Base-by-base conservation (phyloP, 2,329 filamentous ascomycete species). In the Sphaerulina musiva region DNA sequence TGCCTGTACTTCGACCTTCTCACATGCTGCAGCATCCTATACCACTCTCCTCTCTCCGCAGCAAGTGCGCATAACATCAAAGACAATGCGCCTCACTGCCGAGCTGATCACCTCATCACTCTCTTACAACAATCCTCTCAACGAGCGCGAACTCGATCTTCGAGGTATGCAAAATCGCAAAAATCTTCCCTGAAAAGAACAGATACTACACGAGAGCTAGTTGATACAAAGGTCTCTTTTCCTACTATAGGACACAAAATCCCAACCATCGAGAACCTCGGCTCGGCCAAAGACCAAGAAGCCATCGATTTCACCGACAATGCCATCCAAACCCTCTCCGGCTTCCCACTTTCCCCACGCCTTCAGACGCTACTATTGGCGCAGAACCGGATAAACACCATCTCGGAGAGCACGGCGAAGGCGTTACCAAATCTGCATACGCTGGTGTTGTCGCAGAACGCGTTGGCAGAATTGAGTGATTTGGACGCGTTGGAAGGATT, bases 231-330 rank as follows among this genome's bases (percentile, higher is more conserved):
- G 64, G 58, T 46, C 6, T n/a, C 34, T 56, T 36, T 36, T 71
- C 73, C 67, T 76, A 71, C 67, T 69, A 73, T 83, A 98, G 93
- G 93, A 78, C 91, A 97, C 77, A 91, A 95, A 78, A 97, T 98
- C 72, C 89, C 92, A 67, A 82, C 86, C 58, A 95, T 98, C 77
- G 93, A 98, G 79, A 98, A 98, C 74, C 76, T 98, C 76, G 93
- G 93, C 78, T 88, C 90, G 69, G 92, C 93, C 66, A 88, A 88
- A 69, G 89, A 91, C 66, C 90, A 95, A 80, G 93, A 97, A 77
- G 85, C 89, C 62, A 95, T 98, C 78, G 93, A 98, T 76, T 85
- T 98, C 67, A 97, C 93, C 73, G 93, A 98, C 78, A 98, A 98
- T 73, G 91, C 96, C 73, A 92, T 98, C 68, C 83, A 88, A 64